Base-by-base conservation (phyloP, 2,329 filamentous ascomycete genomes). In the Pseudogymnoascus sp. region DNA sequence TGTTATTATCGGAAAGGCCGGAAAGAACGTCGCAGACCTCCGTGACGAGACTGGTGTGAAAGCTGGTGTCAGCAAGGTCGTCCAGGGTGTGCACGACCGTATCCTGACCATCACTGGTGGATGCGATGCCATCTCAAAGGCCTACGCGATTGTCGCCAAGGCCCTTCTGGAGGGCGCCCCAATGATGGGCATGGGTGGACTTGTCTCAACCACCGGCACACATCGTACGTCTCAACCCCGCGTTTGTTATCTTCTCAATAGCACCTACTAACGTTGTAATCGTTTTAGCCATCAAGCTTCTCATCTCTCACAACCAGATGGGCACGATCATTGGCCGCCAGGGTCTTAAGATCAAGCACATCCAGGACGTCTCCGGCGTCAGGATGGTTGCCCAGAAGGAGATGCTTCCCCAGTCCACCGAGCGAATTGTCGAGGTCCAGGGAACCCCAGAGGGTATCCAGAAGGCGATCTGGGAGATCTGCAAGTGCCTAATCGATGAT, bases 291-390 rank as follows among this genome's bases (percentile, higher is more conserved):
- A 90, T 99, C 76, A 96, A 96, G 74, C 88, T 99, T 33, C 88
- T 99, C 75, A 97, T 99, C 77, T 99, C 95, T 35, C 93, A 99
- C 81, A 97, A 97, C 77, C 95, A 99, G 79, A 99, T 99, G 95
- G 95, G 95, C 66, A 99, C 95, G 71, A 97, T 99, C 79, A 99
- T 99, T 74, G 95, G 95, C 71, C 88, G 92, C 68, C 90, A 96
- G 76, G 95, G 95, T 64, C 83, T 97, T 69, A 99, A 97, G 83
- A 99, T 99, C 83, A 99, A 99, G 84, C 91, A 97, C 75, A 99
- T 99, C 69, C 95, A 99, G 76, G 95, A 99, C 75, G 88, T 87
- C 31, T 97, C 95, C 4, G 93, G 93, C 67, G 95, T 97, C 64
- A 93, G 95, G 74, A 99, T 99, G 95, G 93, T 99, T 59, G 95